phyloP scores from a whole-genome alignment of 148 eudicot genomes.

The Persicaria maculosa region DNA sequence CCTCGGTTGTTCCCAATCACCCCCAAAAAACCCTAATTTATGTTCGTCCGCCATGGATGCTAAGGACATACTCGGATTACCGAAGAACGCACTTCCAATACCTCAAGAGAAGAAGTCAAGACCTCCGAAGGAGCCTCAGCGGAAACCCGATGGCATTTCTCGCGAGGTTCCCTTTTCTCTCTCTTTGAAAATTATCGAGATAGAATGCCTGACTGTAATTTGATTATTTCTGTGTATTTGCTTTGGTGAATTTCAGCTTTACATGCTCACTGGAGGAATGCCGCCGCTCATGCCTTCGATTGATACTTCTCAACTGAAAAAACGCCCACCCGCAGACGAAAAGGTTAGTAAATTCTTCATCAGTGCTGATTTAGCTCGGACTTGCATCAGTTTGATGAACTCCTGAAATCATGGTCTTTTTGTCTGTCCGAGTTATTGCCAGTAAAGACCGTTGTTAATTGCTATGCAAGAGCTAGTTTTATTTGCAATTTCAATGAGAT shows the following conservation, averaged over 20 bases:
- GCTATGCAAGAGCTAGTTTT: background rate
- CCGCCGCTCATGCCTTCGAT: conserved; percentile 77
- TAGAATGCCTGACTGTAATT: background rate
- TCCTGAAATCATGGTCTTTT: background rate
- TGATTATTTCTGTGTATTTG: background rate
- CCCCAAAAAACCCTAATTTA: conserved; percentile 25
- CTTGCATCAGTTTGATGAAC: background rate
- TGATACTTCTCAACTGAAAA: conserved; percentile 63
- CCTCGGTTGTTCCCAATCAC: background rate
- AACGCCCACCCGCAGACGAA: conserved; percentile 52
- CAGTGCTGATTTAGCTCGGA: background rate
- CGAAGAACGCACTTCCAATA: conserved; percentile 37
- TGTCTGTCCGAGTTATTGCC: background rate
- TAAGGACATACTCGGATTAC: conserved; percentile 75
- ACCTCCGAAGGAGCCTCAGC: conserved; percentile 74
- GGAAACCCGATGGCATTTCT: conserved; percentile 92
- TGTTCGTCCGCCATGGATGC: conserved; percentile 56
- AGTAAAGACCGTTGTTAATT: background rate
- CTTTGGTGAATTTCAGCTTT: conserved; percentile 36
- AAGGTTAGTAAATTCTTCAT: conserved; percentile 37
- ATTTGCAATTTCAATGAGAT: conserved; percentile 2
- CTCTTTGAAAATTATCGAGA: background rate
- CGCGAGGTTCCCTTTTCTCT: conserved; percentile 42
- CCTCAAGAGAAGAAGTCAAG: conserved; percentile 67
- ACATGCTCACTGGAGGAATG: conserved; percentile 85